Evolutionary conservation across 2,329 filamentous ascomycete genomes (phyloP).

Genomic region (Fusarium cicatricum): DNA sequence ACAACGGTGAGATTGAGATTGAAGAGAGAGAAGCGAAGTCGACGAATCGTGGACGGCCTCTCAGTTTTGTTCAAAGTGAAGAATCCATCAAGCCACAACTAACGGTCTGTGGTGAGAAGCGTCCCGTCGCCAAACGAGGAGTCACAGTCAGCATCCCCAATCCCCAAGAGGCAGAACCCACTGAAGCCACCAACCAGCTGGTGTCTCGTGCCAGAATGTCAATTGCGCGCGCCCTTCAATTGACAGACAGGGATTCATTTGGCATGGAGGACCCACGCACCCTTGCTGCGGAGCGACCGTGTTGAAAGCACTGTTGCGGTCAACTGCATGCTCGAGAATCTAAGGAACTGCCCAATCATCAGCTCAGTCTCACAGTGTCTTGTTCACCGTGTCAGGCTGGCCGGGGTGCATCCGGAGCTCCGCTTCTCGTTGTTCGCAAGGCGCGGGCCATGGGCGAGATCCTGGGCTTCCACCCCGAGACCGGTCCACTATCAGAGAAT

Average conservation of each 20-base stretch:
- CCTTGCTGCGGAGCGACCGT: conserved; percentile 20
- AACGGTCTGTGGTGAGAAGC: conserved; percentile 16
- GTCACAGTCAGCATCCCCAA: conserved; percentile 27
- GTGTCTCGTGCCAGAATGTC: conserved; percentile 40
- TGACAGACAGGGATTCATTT: conserved; percentile 39
- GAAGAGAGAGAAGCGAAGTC: conserved; percentile 17
- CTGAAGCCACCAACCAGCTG: conserved; percentile 23
- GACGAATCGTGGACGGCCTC: conserved; percentile 18
- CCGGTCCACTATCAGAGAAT: conserved; percentile 26
- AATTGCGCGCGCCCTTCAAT: conserved; percentile 41
- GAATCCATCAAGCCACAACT: conserved; percentile 13
- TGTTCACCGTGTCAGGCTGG: conserved; percentile 2
- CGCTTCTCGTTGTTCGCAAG: conserved; percentile 43
- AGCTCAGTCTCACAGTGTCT: conserved; percentile 25
- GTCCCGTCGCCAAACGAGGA: conserved; percentile 17
- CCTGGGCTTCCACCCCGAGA: conserved; percentile 34
- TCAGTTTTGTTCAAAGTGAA: conserved; percentile 41
- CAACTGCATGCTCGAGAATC: conserved; percentile 1
- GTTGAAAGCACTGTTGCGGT: conserved; percentile 28
- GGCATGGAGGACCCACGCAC: conserved; percentile 22
- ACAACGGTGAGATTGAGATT: conserved; percentile 21
- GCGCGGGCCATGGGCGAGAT: conserved; percentile 25
- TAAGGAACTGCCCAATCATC: conserved; percentile 11
- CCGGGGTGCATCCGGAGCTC: conserved; percentile 30
- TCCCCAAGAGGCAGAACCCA: conserved; percentile 14